Conservation (phyloP, 176 grass and related monocot genomes). For the Pontederia crassipes region DNA sequence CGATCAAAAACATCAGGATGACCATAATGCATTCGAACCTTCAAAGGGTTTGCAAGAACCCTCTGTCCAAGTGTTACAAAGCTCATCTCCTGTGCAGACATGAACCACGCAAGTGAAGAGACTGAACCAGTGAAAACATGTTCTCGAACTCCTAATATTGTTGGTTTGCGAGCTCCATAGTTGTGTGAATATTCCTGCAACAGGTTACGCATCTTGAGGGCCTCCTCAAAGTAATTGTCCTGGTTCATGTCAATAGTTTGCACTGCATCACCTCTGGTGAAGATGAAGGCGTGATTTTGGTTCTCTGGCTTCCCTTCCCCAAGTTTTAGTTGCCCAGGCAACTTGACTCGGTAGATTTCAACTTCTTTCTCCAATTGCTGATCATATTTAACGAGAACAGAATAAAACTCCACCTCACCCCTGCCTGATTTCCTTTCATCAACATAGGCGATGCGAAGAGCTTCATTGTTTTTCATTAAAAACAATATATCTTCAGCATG, state of each 20-base stretch:
- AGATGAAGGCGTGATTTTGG: conserved; percentile 92
- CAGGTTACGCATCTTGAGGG: conserved; percentile 91
- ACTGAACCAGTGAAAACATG: conserved; percentile 95
- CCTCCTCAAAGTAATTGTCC: conserved; percentile 88
- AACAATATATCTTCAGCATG: conserved; percentile 76
- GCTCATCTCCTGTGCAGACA: conserved; percentile 95
- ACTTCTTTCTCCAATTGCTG: conserved; percentile 63
- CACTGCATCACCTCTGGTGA: conserved; percentile 88
- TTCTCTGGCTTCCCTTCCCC: conserved; percentile 94
- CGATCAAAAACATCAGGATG: conserved; percentile 97
- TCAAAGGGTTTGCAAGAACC: conserved; percentile 79
- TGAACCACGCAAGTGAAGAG: conserved; percentile 92
- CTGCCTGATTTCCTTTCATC: conserved; percentile 47
- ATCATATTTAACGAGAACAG: conserved; percentile 86
- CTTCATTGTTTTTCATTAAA: conserved; percentile 94
- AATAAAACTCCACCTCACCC: conserved; percentile 49
- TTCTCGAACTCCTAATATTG: conserved; percentile 85
- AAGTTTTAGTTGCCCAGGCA: conserved; percentile 74
- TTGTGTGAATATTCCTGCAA: conserved; percentile 64
- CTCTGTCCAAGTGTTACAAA: conserved; percentile 92
- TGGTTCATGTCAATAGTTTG: conserved; percentile 98
- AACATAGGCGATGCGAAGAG: conserved; percentile 84
- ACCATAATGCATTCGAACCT: conserved; percentile 96
- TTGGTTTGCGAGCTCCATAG: conserved; percentile 84
- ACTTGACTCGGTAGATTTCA: conserved; percentile 74